Evolutionary conservation across 305 asterid genomes (phyloP).

Genomic region (Euphrasia arctica): DNA sequence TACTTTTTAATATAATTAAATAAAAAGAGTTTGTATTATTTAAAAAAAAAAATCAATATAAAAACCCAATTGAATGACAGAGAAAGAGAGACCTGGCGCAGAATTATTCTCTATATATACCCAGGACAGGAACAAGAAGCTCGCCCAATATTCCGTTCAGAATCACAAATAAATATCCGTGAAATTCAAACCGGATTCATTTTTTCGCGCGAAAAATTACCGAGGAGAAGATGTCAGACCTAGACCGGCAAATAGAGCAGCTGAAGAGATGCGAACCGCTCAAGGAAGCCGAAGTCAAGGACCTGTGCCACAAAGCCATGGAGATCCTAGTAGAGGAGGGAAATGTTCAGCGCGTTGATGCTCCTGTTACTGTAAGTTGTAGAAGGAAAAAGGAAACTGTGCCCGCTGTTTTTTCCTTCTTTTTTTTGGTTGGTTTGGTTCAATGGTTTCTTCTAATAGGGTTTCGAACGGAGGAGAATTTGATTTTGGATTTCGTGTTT

Average conservation of each 20-base stretch:
- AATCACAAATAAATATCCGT: not conserved
- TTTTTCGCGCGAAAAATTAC: conserved; percentile 6
- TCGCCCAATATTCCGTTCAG: not conserved
- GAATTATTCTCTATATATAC: not conserved
- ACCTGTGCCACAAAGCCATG: conserved; percentile 88
- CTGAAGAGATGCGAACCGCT: conserved; percentile 94
- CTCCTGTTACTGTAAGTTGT: conserved; percentile 73
- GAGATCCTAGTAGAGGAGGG: conserved; percentile 97
- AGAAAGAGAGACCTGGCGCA: not conserved
- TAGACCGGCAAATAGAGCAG: conserved; percentile 93
- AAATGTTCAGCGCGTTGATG: conserved; percentile 91
- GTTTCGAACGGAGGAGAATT: not conserved
- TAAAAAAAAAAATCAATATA: too few species aligned
- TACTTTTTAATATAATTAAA: too few species aligned
- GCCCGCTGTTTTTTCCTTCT: too few species aligned
- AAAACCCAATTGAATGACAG: too few species aligned
- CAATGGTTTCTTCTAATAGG: not conserved
- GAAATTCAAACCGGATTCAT: not conserved
- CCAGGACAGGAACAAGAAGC: not conserved
- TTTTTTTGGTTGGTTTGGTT: not conserved
- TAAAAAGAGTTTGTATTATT: too few species aligned
- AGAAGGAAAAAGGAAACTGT: not conserved
- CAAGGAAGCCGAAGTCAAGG: conserved; percentile 82
- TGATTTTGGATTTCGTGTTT: conserved; percentile 10
- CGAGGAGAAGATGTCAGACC: conserved; percentile 73